These are phyloP conservation scores for carrot (Daucus carota) DNA, from an alignment of 129 eudicot genomes.

Conservation along the genomic window DH1_v3.0 NC_030389.2:44539001-44539500, in stretches of 20 bases:
- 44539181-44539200: conserved; percentile 63
- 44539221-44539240: conserved; percentile 74
- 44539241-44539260: conserved; percentile 27
- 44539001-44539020: conserved; percentile 57
- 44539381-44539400: too few relatives aligned
- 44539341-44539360: too few relatives aligned
- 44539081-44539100: conserved; percentile 72
- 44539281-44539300: background rate
- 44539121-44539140: conserved; percentile 29
- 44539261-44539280: too few relatives aligned
- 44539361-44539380: too few relatives aligned
- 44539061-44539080: conserved; percentile 65
- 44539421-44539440: too few relatives aligned
- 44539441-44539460: too few relatives aligned
- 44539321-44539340: too few relatives aligned
- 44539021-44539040: conserved; percentile 88
- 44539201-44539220: conserved; percentile 62
- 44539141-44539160: conserved; percentile 26
- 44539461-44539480: too few relatives aligned
- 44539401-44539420: too few relatives aligned
- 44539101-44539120: conserved; percentile 46
- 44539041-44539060: conserved; percentile 82
- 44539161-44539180: conserved; percentile 51
- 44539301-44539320: background rate
- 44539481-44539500: too few relatives aligned